Evolutionary conservation across 2,329 filamentous ascomycete species (phyloP).

Genomic region (Neocatenulostroma microsporum): DNA sequence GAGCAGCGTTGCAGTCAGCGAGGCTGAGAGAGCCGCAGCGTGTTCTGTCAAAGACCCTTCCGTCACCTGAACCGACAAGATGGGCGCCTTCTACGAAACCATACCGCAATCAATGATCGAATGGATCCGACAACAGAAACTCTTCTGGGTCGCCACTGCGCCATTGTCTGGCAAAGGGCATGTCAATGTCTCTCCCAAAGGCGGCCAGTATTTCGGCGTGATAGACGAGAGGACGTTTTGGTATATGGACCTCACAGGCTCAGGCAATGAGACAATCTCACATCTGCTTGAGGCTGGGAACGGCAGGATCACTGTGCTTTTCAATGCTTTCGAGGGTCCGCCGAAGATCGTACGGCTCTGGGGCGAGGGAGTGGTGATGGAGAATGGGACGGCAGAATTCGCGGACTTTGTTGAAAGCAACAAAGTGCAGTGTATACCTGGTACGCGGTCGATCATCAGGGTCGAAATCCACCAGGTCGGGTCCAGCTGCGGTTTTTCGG

Average conservation of each 20-base stretch:
- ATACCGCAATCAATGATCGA: conserved; percentile 32
- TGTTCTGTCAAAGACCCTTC: too few relatives aligned
- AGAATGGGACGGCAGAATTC: conserved; percentile 31
- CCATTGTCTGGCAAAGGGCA: conserved; percentile 35
- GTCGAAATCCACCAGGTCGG: conserved; percentile 39
- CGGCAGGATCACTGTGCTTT: conserved; percentile 36
- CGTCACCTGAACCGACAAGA: conserved; percentile 20
- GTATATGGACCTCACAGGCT: conserved; percentile 39
- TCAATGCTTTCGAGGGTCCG: conserved; percentile 37
- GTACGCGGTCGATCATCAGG: conserved; percentile 34
- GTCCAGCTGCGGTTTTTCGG: conserved; percentile 36
- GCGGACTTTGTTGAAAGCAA: conserved; percentile 28
- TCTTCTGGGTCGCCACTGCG: conserved; percentile 38
- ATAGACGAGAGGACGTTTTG: conserved; percentile 34
- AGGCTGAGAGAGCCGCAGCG: too few relatives aligned
- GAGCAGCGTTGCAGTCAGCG: too few relatives aligned
- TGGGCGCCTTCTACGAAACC: conserved; percentile 39
- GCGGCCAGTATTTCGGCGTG: conserved; percentile 37
- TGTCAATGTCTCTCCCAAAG: conserved; percentile 42
- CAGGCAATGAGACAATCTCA: conserved; percentile 37
- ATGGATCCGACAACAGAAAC: conserved; percentile 40
- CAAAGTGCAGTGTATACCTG: conserved; percentile 31
- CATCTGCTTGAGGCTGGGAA: conserved; percentile 38
- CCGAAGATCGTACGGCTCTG: conserved; percentile 39
- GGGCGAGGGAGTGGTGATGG: conserved; percentile 33